Percentiles rank a stretch among this genome's conserved stretches.
Conservation (phyloP, 345 rosid genomes). For the Cardamine occulta region DNA sequence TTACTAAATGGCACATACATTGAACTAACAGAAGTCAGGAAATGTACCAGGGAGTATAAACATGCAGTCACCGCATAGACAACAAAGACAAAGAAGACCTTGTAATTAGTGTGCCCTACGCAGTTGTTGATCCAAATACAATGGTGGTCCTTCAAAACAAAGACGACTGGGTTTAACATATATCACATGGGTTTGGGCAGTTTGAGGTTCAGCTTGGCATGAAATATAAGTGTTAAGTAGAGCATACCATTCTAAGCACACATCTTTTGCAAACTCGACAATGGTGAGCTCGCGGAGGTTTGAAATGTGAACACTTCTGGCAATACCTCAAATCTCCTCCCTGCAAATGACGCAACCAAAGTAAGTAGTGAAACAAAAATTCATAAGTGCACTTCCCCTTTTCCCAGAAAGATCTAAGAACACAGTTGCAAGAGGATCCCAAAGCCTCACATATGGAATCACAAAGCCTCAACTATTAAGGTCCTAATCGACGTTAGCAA, state of each 20-base stretch:
- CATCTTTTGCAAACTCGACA: constrained; percentile 95
- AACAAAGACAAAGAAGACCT: constrained; percentile 82
- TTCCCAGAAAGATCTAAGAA: neutral
- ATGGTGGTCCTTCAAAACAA: constrained; percentile 88
- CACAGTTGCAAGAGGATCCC: neutral
- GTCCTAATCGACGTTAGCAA: neutral
- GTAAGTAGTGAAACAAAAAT: constrained; percentile 6
- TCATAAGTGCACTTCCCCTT: neutral
- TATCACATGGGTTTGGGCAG: constrained; percentile 38
- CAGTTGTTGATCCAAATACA: constrained; percentile 98
- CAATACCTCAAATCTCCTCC: constrained; percentile 94
- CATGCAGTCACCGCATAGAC: constrained; percentile 72
- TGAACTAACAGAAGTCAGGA: constrained; percentile 4
- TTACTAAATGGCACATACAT: neutral
- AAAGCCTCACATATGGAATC: constrained; percentile 6
- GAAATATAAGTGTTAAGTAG: constrained; percentile 26
- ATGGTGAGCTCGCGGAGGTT: constrained; percentile 97
- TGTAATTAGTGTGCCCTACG: constrained; percentile 92
- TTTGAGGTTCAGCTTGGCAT: constrained; percentile 9
- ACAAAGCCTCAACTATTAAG: constrained; percentile 10
- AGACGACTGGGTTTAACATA: constrained; percentile 28
- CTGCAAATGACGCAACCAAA: constrained; percentile 50
- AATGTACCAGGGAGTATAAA: constrained; percentile 81
- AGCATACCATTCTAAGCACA: constrained; percentile 80
- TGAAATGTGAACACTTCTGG: constrained; percentile 82